Conservation (phyloP, 2,329 filamentous ascomycete species). For the Hymenoscyphus occultus region DNA sequence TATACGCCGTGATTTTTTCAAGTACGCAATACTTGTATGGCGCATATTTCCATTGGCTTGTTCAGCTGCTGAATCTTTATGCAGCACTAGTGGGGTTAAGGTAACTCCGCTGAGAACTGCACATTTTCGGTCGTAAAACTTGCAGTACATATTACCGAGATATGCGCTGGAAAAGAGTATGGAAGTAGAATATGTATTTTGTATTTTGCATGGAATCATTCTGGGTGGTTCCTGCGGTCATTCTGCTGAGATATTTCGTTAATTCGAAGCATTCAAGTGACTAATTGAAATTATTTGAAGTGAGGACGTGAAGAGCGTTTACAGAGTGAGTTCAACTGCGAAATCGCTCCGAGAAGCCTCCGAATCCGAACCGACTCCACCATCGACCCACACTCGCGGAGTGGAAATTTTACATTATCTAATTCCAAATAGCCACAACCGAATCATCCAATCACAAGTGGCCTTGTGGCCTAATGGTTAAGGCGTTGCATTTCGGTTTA, state of each 20-base stretch:
- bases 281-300: background rate
- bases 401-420: background rate
- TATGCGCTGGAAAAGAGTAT: no score
- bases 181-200: no score
- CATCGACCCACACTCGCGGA: background rate
- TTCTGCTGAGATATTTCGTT: no score
- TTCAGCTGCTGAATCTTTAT: background rate
- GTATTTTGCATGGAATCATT: no score
- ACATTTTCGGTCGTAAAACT: no score
- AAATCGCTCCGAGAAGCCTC: background rate
- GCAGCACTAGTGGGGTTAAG: background rate
- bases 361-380: background rate
- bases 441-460: background rate
- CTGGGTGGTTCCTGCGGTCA: no score
- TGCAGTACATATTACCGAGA: no score
- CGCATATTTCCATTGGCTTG: background rate
- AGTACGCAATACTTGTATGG: background rate
- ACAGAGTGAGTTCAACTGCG: background rate
- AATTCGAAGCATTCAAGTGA: no score
- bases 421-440: background rate
- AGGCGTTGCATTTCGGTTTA: slow-evolving; percentile 4
- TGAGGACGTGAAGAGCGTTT: background rate
- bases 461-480: slow-evolving; percentile 5
- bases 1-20: background rate
- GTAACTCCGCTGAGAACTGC: background rate